phyloP scores from a whole-genome alignment of 805 yeast species.

The Starmerella stigmatis region DNA sequence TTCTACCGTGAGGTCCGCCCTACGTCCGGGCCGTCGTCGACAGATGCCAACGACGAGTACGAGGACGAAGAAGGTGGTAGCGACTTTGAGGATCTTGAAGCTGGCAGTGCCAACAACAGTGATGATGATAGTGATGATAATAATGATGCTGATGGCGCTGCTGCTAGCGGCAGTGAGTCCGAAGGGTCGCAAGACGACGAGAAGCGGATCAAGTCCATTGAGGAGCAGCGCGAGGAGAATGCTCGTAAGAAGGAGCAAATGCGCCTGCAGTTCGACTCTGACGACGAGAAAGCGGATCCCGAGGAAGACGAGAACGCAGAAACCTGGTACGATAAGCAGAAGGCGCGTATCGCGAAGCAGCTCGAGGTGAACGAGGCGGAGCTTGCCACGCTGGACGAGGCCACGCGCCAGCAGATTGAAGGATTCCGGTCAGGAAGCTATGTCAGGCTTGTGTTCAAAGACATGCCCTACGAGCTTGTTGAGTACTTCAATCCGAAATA shows the following conservation, averaged over 20 bases:
- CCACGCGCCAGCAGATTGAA: conserved; percentile 70
- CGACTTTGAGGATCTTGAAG: conserved; percentile 29
- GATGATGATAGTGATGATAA: conserved; percentile 24
- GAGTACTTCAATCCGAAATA: conserved; percentile 74
- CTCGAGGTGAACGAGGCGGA: conserved; percentile 77
- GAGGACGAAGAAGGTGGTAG: conserved; percentile 30
- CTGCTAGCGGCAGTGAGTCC: conserved; percentile 27
- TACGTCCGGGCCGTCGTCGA: conserved; percentile 6
- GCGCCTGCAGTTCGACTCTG: conserved; percentile 81
- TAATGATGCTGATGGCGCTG: conserved; percentile 26
- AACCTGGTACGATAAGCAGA: conserved; percentile 95
- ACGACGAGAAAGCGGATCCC: conserved; percentile 56
- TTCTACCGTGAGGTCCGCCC: conserved; percentile 30
- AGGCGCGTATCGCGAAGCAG: conserved; percentile 94
- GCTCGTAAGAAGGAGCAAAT: conserved; percentile 85
- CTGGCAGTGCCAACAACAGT: conserved; percentile 13
- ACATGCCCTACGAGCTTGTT: conserved; percentile 79
- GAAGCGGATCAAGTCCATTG: conserved; percentile 39
- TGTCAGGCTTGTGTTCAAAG: conserved; percentile 75
- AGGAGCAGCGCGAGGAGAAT: conserved; percentile 65
- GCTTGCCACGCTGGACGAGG: conserved; percentile 55
- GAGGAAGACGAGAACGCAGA: conserved; percentile 81
- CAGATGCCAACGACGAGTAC: conserved; percentile 26
- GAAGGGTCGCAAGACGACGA: conserved; percentile 29
- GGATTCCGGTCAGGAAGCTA: conserved; percentile 92